phyloP scores from a whole-genome alignment of 768 basidiomycete genomes.

The Mycena albidolilacea region DNA sequence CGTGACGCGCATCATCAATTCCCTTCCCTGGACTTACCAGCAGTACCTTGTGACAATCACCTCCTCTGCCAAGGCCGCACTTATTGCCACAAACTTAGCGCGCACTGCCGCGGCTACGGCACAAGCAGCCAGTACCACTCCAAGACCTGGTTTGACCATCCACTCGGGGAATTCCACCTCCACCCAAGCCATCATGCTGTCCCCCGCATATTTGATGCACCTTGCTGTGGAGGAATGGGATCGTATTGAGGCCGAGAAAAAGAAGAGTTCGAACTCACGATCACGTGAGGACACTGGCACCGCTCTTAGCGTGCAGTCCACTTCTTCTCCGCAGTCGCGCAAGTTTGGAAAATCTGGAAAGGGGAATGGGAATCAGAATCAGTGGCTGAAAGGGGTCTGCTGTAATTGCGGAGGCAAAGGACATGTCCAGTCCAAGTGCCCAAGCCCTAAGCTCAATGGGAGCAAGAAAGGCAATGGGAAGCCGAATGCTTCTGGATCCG shows the following conservation, averaged over 20 bases:
- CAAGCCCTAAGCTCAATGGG: too few relatives aligned
- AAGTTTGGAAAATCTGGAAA: background rate
- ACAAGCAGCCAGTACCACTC: constrained; percentile 11
- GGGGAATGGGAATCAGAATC: too few relatives aligned
- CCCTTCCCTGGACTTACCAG: constrained; percentile 23
- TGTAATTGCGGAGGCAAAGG: constrained; percentile 49
- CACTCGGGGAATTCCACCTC: constrained; percentile 10
- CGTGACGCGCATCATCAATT: constrained; percentile 26
- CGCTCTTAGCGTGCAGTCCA: too few relatives aligned
- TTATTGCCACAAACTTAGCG: constrained; percentile 10
- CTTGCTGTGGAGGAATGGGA: constrained; percentile 13
- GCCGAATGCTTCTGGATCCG: constrained; percentile 20
- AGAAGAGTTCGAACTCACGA: too few relatives aligned
- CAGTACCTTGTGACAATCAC: constrained; percentile 12
- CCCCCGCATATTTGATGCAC: constrained; percentile 11
- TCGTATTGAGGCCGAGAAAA: too few relatives aligned
- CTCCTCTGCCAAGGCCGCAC: constrained; percentile 18
- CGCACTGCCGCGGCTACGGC: constrained; percentile 11
- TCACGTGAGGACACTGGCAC: too few relatives aligned
- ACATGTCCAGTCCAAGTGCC: constrained; percentile 37
- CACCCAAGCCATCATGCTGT: constrained; percentile 10
- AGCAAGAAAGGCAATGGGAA: too few relatives aligned
- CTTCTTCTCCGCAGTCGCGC: too few relatives aligned
- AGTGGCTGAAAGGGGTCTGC: constrained; percentile 36
- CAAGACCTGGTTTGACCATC: constrained; percentile 4